Evolutionary conservation across 148 eudicot genomes (phyloP).

Genomic region (Persicaria maculosa): DNA sequence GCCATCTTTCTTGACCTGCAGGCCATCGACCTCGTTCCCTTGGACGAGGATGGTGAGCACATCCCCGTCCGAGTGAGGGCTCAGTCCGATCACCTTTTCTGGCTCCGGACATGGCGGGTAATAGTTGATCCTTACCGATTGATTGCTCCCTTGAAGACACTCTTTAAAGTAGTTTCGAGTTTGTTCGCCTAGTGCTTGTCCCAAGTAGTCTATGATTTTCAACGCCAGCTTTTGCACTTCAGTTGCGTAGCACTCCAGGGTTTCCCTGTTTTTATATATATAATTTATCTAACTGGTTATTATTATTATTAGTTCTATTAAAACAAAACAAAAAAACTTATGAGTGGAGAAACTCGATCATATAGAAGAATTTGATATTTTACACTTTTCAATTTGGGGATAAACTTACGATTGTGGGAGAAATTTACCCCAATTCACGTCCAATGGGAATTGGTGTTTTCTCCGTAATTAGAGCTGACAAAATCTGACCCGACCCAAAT

Average conservation of each 20-base stretch:
- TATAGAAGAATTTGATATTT: too few relatives aligned
- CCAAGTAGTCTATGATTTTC: not conserved
- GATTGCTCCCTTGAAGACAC: slow-evolving; percentile 10
- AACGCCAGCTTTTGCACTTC: slow-evolving; percentile 1
- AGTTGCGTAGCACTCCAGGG: not conserved
- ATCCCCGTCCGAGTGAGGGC: slow-evolving; percentile 24
- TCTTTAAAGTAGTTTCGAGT: slow-evolving; percentile 15
- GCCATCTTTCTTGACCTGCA: slow-evolving; percentile 24
- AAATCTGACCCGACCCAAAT: too few relatives aligned
- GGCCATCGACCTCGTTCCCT: slow-evolving; percentile 21
- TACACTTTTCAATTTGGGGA: too few relatives aligned
- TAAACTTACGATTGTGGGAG: too few relatives aligned
- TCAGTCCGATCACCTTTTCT: slow-evolving; percentile 25
- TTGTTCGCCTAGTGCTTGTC: not conserved
- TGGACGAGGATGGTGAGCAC: slow-evolving; percentile 29
- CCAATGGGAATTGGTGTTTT: too few relatives aligned
- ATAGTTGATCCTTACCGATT: not conserved
- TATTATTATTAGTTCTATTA: too few relatives aligned
- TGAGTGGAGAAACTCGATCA: too few relatives aligned
- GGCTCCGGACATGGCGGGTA: slow-evolving; percentile 32
- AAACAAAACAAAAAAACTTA: too few relatives aligned
- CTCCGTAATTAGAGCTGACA: too few relatives aligned
- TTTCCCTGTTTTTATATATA: not conserved
- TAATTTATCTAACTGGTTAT: too few relatives aligned
- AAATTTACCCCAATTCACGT: too few relatives aligned